Conservation (phyloP, 352 stramenopile species). For the Pythium diclinum region DNA sequence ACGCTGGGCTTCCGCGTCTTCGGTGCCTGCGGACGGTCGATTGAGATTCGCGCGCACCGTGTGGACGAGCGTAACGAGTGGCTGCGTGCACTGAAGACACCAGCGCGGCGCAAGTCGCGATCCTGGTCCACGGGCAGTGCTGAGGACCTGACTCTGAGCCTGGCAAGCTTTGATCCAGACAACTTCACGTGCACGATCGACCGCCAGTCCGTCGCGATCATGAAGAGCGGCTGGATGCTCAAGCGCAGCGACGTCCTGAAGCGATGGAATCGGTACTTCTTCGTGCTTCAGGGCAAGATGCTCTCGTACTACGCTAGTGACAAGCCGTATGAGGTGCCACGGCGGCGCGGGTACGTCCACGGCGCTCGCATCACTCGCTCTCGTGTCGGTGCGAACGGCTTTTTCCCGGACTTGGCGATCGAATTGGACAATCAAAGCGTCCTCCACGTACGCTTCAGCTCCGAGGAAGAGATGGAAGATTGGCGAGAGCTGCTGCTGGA, state of each 20-base stretch:
- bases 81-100: conserved; percentile 60
- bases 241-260: conserved; percentile 57
- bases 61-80: conserved; percentile 65
- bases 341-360: conserved; percentile 58
- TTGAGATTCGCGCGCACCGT: conserved; percentile 67
- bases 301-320: conserved; percentile 72
- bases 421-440: conserved; percentile 23
- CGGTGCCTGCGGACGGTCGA: conserved; percentile 57
- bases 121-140: conserved; percentile 54
- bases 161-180: conserved; percentile 57
- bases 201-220: conserved; percentile 55
- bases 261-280: conserved; percentile 71
- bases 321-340: conserved; percentile 70
- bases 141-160: conserved; percentile 50
- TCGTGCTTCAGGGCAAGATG: conserved; percentile 69
- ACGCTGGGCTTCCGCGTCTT: conserved; percentile 69
- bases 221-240: conserved; percentile 64
- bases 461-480: conserved; percentile 32
- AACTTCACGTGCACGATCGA: conserved; percentile 47
- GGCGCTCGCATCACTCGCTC: conserved; percentile 28
- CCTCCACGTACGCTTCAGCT: conserved; percentile 28
- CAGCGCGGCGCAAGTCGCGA: conserved; percentile 52
- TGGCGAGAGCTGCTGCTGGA: conserved; percentile 29
- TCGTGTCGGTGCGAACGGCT: conserved; percentile 19
- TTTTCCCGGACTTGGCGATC: conserved; percentile 28